Conservation (phyloP, 129 eudicot genomes). For the Lactuca saligna region DNA sequence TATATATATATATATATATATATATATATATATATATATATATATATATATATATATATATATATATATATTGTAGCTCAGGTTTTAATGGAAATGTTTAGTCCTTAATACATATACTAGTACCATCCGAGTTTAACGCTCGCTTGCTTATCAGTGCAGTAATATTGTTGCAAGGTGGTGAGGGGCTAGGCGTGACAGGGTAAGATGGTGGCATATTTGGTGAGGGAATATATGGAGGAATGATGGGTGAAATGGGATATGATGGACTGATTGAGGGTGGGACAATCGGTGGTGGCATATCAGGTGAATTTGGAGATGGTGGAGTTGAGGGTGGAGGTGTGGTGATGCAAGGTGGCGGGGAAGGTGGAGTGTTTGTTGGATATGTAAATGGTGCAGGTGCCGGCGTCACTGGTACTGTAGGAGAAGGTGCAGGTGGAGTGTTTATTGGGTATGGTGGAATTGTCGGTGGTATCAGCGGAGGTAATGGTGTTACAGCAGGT, state of each 20-base stretch:
- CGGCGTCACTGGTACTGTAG: no score
- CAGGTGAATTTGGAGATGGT: neutral
- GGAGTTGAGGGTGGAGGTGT: neutral
- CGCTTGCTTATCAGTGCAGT: neutral
- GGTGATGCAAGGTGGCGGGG: neutral
- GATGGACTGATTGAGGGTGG: conserved; percentile 8
- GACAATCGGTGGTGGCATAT: neutral
- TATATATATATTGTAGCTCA: neutral
- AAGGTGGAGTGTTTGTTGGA: conserved; percentile 4
- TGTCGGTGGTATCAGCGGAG: no score
- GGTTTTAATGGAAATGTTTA: neutral
- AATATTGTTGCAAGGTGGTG: conserved; percentile 5
- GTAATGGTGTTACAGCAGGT: no score
- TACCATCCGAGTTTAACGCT: conserved; percentile 23
- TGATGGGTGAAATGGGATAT: neutral
- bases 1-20: neutral
- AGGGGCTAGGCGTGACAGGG: neutral
- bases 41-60: neutral
- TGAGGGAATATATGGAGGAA: neutral
- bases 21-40: no score
- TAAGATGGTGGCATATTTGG: neutral
- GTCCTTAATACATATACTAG: neutral
- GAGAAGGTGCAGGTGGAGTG: no score
- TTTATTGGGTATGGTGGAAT: no score
- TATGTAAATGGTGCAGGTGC: neutral